Base-by-base conservation (phyloP, 2,329 filamentous ascomycete species). In the Colletotrichum filicis region DNA sequence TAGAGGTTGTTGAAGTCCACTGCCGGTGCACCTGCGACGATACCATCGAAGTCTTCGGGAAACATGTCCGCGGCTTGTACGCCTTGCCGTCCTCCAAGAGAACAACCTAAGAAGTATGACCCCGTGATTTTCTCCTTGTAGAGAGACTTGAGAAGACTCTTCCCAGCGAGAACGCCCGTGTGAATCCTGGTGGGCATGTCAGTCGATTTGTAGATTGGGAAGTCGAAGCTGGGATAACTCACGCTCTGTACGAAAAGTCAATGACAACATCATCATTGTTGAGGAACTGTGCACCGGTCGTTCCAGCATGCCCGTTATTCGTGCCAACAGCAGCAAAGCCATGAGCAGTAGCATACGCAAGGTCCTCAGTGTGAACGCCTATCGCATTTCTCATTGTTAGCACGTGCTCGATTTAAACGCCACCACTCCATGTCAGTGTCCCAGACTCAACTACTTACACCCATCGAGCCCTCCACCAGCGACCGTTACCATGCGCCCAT, bases 51-150 rank as follows among this genome's bases (percentile, higher is more conserved):
- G 76, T 85, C 83, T 59, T 83, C 79, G 2, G 84, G 79, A 2
- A 82, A 80, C 14, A 83, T 81, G 22, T 80, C 80, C 0, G 85
- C 84, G 16, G 85, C 79, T 62, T 86, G 86, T 19, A 89, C 78
- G 19, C 88, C 88, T 78, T 90, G 87, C 2, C 87, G 81, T 2
- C 88, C 88, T 28, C 88, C 87, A 3, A 87, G 88, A 0, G 86
- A 88, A 76, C 88, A 90, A 19, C 88, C 88, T 11, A 83, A 77
- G 75, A 86, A 89, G 76, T 88, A 89, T 9, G 82, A 85, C 65
- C 85, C 86, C 0, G 80, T 78, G 0, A 82, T 78, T 0, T 32
- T 4, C 3, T 69, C 73, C 2, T 79, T 79, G 76, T 91, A 91
- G 78, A 88, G 89, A 0, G 79, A 76, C 16, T 84, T 76, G 2